These are phyloP conservation scores for Phragmites australis DNA, from an alignment of 176 grass and related monocot species.

Conservation along the genomic window DNA sequence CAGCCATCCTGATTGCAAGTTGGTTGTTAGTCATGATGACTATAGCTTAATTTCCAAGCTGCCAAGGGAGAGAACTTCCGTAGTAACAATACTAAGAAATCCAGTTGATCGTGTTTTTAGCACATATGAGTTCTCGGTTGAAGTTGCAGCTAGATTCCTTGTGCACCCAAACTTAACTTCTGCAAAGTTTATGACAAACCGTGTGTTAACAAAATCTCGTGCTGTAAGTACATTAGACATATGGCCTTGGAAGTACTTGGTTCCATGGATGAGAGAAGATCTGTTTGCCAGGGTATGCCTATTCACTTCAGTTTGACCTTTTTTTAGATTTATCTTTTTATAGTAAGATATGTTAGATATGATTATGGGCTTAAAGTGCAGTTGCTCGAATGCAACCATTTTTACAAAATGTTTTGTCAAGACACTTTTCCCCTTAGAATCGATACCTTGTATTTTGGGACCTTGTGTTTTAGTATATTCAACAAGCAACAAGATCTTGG, in stretches of 20 bases:
- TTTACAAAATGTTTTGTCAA: background rate
- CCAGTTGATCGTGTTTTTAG: conserved; percentile 94
- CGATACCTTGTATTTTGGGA: background rate
- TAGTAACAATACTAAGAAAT: conserved; percentile 90
- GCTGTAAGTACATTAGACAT: conserved; percentile 92
- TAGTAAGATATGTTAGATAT: conserved; percentile 14
- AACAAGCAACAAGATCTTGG: background rate
- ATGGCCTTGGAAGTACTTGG: conserved; percentile 99
- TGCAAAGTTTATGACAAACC: conserved; percentile 67
- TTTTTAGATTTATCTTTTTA: background rate
- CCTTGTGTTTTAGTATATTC: conserved; percentile 19
- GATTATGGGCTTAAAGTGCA: background rate
- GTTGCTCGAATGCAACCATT: background rate
- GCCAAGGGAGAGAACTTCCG: conserved; percentile 79
- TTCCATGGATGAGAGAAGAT: conserved; percentile 98
- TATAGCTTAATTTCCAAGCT: conserved; percentile 93
- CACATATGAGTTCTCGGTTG: conserved; percentile 93
- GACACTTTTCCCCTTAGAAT: background rate
- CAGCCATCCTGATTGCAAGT: conserved; percentile 94
- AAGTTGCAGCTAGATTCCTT: conserved; percentile 97
- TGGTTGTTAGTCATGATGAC: conserved; percentile 95
- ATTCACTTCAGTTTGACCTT: conserved; percentile 17
- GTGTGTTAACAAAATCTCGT: conserved; percentile 48
- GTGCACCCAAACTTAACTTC: conserved; percentile 84
- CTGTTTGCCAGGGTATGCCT: conserved; percentile 73